Base-by-base conservation (phyloP, 495 filamentous ascomycete genomes). In the Aspergillus leporis region DNA sequence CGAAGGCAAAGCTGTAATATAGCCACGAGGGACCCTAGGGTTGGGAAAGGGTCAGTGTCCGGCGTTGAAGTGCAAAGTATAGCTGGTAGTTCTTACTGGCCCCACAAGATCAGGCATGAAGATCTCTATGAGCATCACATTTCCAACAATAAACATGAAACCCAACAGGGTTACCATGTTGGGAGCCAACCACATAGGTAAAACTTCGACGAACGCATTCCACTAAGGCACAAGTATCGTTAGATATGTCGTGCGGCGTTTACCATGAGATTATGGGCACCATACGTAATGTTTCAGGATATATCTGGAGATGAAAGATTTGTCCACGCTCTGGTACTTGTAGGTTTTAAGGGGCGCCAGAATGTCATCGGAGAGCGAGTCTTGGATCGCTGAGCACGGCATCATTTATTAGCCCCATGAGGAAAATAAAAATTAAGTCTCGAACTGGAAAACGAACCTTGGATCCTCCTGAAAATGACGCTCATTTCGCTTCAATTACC, bases 91-190 rank as follows among this genome's bases (percentile, higher is more conserved):
- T 43, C 89, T 66, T 84, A 93, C 90, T 59, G 94, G 94, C 69
- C 95, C 95, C 28, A 91, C 83, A 25, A 98, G 80, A 77, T 97
- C 94, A 51, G 95, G 95, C 79, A 98, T 89, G 65, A 85, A 88
- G 41, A 95, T 78, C 50, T 88, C 85, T 55, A 97, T 80, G 51
- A 92, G 78, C 49, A 81, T 84, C 55, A 98, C 88, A 69, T 98
- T 97, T 49, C 76, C 84, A 14, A 98, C 77, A 63, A 98, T 96
- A 76, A 90, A 98, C 74, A 89, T 85, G 83, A 98, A 98, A 56
- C 94, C 94, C 22, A 98, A 70, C 9, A 98, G 85, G 62, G 94
- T 98, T 36, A 98, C 93, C 85, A 96, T 93, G 70, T 98, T 98
- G 8, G 94, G 94, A 13, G 95, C 95, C 32, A 98, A 81, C 92